phyloP scores from a whole-genome alignment of 345 rosid species.

The Gossypium arboreum region DNA sequence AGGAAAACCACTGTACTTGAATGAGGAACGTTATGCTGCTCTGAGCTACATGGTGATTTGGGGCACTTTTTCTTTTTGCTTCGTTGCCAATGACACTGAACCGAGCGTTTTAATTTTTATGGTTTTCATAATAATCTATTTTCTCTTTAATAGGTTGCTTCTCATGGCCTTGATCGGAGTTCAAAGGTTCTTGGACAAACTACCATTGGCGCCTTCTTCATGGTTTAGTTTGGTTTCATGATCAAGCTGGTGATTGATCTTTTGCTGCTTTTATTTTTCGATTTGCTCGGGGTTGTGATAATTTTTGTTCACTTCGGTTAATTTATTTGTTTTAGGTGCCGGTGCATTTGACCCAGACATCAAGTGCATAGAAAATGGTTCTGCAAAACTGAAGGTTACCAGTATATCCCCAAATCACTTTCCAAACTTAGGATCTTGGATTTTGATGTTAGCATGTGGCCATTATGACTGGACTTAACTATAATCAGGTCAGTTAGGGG shows the following conservation, averaged over 20 bases:
- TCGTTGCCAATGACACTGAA: neutral
- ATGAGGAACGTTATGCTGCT: slow-evolving; percentile 89
- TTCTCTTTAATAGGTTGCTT: slow-evolving; percentile 65
- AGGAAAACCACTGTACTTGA: slow-evolving; percentile 87
- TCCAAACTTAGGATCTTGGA: neutral
- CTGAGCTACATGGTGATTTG: slow-evolving; percentile 67
- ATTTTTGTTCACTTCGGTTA: neutral
- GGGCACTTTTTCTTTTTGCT: slow-evolving; percentile 1
- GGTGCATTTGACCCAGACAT: neutral
- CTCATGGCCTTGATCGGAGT: slow-evolving; percentile 84
- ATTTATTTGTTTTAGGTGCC: neutral
- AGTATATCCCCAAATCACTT: neutral
- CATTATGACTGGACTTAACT: neutral
- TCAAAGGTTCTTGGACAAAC: slow-evolving; percentile 79
- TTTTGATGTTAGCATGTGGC: neutral
- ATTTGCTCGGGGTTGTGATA: neutral
- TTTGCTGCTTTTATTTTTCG: neutral
- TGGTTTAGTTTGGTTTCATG: slow-evolving; percentile 31
- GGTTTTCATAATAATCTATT: neutral
- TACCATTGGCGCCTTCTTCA: slow-evolving; percentile 49
- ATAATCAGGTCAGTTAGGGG: neutral
- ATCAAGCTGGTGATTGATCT: slow-evolving; percentile 15
- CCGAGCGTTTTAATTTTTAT: too few species aligned
- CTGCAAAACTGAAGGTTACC: neutral
- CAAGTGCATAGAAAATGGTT: neutral